Percentiles rank a stretch among this genome's conserved stretches.
These are phyloP conservation scores for Vigna trinervia DNA, from an alignment of 306 rosid species.

Conservation along the genomic window DNA sequence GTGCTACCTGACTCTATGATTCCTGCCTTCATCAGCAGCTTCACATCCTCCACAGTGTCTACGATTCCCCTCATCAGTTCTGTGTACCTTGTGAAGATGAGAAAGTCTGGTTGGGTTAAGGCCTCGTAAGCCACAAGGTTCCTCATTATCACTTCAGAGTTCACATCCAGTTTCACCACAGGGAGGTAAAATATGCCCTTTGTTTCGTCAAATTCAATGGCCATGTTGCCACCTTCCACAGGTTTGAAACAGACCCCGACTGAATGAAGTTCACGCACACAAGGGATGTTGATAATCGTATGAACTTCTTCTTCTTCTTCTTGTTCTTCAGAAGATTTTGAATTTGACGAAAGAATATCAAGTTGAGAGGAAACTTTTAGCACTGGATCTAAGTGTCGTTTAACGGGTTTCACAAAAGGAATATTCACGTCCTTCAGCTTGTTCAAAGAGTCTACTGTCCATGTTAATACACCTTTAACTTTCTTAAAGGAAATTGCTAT, in stretches of 20 bases:
- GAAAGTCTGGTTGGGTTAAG: conserved; percentile 30
- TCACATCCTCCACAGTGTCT: conserved; percentile 44
- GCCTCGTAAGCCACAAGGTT: conserved; percentile 51
- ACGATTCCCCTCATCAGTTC: conserved; percentile 47
- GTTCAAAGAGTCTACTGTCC: neutral
- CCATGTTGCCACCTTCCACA: conserved; percentile 18
- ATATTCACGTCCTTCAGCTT: neutral
- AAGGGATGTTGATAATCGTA: neutral
- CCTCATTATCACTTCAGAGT: conserved; percentile 41
- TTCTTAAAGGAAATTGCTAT: neutral
- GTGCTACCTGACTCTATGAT: conserved; percentile 14
- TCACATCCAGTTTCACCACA: neutral
- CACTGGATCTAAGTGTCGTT: neutral
- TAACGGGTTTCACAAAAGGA: neutral
- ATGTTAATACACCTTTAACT: neutral
- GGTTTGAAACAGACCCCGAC: neutral
- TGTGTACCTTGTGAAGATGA: conserved; percentile 32
- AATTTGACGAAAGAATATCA: neutral
- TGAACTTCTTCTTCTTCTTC: neutral
- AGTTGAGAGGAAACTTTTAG: neutral
- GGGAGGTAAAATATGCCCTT: conserved; percentile 36
- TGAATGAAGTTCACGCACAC: conserved; percentile 19
- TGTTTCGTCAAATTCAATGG: conserved; percentile 2
- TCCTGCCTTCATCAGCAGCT: neutral
- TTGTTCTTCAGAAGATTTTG: neutral